Evolutionary conservation across 2,329 filamentous ascomycete species (phyloP).

Genomic region (Colletotrichum godetiae): DNA sequence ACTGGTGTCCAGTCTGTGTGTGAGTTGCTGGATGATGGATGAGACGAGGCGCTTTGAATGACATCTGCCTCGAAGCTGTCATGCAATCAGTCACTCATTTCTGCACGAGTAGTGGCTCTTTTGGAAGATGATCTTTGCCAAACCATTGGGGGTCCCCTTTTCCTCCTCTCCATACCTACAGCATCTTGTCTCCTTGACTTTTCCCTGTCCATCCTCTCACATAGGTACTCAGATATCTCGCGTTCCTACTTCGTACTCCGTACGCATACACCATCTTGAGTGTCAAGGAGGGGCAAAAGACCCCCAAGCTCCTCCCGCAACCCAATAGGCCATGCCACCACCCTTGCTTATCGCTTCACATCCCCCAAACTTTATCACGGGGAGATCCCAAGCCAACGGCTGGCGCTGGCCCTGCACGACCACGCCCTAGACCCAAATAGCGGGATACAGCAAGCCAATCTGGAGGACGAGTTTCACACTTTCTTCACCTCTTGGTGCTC

Average conservation of each 20-base stretch:
- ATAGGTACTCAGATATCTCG: too few relatives aligned
- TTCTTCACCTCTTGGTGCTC: background rate
- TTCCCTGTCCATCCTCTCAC: too few relatives aligned
- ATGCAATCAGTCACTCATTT: background rate
- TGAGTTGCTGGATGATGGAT: background rate
- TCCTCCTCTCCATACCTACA: background rate
- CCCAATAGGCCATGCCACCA: slow-evolving; percentile 15
- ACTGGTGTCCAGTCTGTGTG: background rate
- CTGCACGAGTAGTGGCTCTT: background rate
- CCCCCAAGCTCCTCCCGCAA: background rate
- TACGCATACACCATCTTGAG: background rate
- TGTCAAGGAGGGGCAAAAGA: background rate
- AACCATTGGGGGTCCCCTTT: background rate
- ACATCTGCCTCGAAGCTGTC: background rate
- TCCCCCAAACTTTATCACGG: slow-evolving; percentile 19
- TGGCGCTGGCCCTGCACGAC: slow-evolving; percentile 1
- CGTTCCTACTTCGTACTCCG: background rate
- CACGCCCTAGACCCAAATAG: slow-evolving; percentile 4
- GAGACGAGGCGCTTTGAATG: background rate
- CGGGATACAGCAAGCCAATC: background rate
- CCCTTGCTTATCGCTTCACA: slow-evolving; percentile 13
- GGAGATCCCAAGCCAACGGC: slow-evolving; percentile 24
- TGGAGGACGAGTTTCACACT: background rate
- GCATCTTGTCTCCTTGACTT: background rate
- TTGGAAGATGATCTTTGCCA: background rate